Base-by-base conservation (phyloP, 1,284 basidiomycete genomes). In the Thecaphora frezii region DNA sequence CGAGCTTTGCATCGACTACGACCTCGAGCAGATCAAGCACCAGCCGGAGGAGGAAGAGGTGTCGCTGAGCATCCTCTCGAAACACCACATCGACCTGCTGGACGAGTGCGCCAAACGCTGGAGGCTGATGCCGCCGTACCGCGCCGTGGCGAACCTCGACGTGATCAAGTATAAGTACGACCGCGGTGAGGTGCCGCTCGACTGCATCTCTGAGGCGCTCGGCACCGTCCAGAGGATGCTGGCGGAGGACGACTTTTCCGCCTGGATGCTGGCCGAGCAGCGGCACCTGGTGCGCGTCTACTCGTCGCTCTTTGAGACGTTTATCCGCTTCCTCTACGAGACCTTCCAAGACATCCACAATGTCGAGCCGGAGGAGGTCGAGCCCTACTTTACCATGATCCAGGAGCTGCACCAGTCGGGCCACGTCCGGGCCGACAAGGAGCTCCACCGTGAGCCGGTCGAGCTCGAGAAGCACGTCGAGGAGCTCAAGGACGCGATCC, bases 21-120 rank as follows among this genome's bases (percentile, higher is more conserved):
- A 99, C 79, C 82, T 98, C 46, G 90, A 93, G 74, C 85, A 88
- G 36, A 93, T 98, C 87, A 84, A 89, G 55, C 87, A 89, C 43
- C 87, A 97, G 33, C 89, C 92, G 30, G 94, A 97, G 68, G 90
- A 93, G 70, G 91, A 97, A 68, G 93, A 98, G 81, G 94, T 99
- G 3, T 91, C 92, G 1, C 82, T 98, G 28, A 90, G 90, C 12
- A 97, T 99, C 52, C 81, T 99, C n/a, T 91, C 91, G 0, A 75
- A 85, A 1, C 76, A 84, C 18, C 92, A 97, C 77, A 83, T 90
- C 42, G 88, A 90, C 53, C 82, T 98, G 33, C 85, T 97, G 57
- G 87, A 88, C 50, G 89, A 93, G 73, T 93, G 92, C 71, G 91
- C 91, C 1, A 74, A 88, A 53, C 84, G 91, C 40, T 97, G 96